phyloP scores from a whole-genome alignment of 768 basidiomycete genomes.

The Lentinus tigrinus region DNA sequence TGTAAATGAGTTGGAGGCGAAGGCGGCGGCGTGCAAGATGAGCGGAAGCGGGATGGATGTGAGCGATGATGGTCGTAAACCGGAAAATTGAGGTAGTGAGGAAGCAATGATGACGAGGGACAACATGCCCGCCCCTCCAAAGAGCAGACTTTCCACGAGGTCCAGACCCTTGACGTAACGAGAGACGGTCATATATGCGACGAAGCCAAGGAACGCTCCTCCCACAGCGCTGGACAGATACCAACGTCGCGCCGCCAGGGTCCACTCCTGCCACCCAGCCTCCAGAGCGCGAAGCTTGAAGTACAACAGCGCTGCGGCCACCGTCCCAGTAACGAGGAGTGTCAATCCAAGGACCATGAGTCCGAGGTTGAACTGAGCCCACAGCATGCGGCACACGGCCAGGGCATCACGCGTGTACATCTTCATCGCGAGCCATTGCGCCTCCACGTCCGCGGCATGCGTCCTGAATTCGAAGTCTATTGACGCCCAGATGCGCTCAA shows the following conservation, averaged over 20 bases:
- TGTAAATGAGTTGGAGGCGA: constrained; percentile 95
- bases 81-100: constrained; percentile 35
- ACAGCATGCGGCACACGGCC: constrained; percentile 74
- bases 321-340: constrained; percentile 54
- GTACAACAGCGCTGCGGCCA: constrained; percentile 58
- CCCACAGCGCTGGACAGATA: constrained; percentile 16
- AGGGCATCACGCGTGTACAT: constrained; percentile 64
- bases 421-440: constrained; percentile 27
- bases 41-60: constrained; percentile 45
- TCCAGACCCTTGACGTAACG: constrained; percentile 37
- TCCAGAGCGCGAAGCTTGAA: constrained; percentile 40
- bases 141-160: constrained; percentile 46
- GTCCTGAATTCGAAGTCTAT: constrained; percentile 13
- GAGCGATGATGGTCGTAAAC: constrained; percentile 4
- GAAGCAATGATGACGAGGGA: constrained; percentile 44
- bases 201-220: constrained; percentile 32
- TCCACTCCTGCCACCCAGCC: constrained; percentile 45
- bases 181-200: constrained; percentile 32
- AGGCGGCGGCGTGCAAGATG: constrained; percentile 68
- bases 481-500: constrained; percentile 46
- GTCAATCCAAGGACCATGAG: constrained; percentile 74
- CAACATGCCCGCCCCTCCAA: constrained; percentile 47
- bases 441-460: neutral
- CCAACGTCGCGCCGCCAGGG: constrained; percentile 18
- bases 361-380: constrained; percentile 90